Evolutionary conservation across 371 early-diverging fungal genomes (phyloP), one percentile per base, ranked within the genome.

Genomic region (Rhizopus stolonifer): DNA sequence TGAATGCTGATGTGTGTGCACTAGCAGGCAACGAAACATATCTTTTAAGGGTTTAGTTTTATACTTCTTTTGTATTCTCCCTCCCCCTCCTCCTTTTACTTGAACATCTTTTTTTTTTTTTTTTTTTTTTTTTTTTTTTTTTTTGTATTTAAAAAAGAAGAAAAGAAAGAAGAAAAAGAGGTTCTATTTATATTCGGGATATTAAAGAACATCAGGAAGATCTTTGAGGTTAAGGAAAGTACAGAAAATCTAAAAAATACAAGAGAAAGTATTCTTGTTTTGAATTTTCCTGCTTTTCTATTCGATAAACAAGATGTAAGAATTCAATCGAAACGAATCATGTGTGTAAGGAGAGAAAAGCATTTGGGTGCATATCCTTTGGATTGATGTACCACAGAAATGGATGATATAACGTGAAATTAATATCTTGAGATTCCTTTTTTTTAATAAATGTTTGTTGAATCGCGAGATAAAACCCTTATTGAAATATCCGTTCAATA

Each of bases 1-100:
- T 72, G 40, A 72, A 72, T 49, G 49, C 56, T 15, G 61, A 53
- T 33, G 64, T 65, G 29, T 72, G 63, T 31, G 42, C 19, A 9
- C 19, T 42, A 8, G n/a, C n/a, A n/a, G n/a, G n/a, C n/a, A n/a
- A n/a, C n/a, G n/a, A n/a, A n/a, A n/a, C n/a, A n/a, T n/a, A n/a
- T n/a, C n/a, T n/a, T n/a, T n/a, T n/a, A n/a, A n/a, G n/a, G n/a
- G n/a, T n/a, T n/a, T n/a, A n/a, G n/a, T n/a, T n/a, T n/a, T n/a
- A n/a, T n/a, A n/a, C n/a, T n/a, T n/a, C n/a, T n/a, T n/a, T n/a
- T n/a, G n/a, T n/a, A n/a, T n/a, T n/a, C n/a, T n/a, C n/a, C n/a
- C n/a, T n/a, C n/a, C n/a, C n/a, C n/a, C n/a, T n/a, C n/a, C n/a
- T n/a, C n/a, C n/a, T n/a, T n/a, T n/a, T n/a, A n/a, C n/a, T n/a